Evolutionary conservation across 2,329 filamentous ascomycete genomes (phyloP), one percentile per base, ranked within the genome.

Genomic region (Escovopsis sp.): DNA sequence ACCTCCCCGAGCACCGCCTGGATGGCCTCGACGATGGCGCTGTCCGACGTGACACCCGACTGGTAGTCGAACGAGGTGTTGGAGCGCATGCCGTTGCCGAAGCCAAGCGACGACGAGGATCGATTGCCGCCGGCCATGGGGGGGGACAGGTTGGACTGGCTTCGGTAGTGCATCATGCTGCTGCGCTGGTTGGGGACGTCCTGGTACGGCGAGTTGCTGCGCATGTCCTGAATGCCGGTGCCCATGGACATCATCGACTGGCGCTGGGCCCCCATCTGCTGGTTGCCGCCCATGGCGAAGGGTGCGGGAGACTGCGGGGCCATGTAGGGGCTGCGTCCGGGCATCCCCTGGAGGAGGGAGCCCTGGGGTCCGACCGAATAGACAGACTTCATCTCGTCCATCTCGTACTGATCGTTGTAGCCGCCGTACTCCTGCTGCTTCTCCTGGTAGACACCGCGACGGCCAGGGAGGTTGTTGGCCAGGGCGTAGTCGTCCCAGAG

Each of bases 381-480:
- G 46, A 93, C 80, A 1, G 87, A 94, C 60, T 86, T 88, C 72
- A 96, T 94, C 60, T 98, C 91, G 59, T 98, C 93, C 82, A 96
- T 88, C 64, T 98, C 91, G 55, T 87, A 94, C 48, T 82, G 78
- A 48, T 89, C 83, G 35, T 80, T 75, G 53, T 85, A 88, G 2
- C 66, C 66, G 37, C 71, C 75, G 23, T 77, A 72, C 42, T 58
- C 53, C 64, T 86, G 85, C 61, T 84, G 82, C 34, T 68, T 85
- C 61, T 84, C 82, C 33, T 68, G 64, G 42, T 70, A 68, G 28
- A 76, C 73, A 42, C 87, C 88, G 46, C 91, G 86, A 46, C 89
- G 85, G 15, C 91, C 91, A 32, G 91, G 91, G 7, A 98, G 79
- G 53, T 84, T 85, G 67, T 96, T 95, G 47, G 73, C 61, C 33